Base-by-base conservation (phyloP, 1,139 yeast genomes). In the Candida freyschussii region DNA sequence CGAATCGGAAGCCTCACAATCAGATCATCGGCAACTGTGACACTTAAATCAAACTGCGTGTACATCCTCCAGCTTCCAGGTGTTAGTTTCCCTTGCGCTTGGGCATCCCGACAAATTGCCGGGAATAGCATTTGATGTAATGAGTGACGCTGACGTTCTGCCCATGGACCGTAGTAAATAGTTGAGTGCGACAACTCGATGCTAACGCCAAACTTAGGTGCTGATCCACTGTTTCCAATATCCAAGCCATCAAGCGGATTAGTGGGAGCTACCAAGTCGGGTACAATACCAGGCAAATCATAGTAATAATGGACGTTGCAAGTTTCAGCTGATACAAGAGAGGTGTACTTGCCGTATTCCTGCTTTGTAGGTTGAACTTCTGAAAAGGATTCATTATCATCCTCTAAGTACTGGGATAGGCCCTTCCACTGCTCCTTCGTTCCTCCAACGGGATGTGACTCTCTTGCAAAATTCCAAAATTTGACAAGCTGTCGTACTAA, bases 151-250 rank as follows among this genome's bases (percentile, higher is more conserved):
- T 91, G 95, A 27, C 89, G 73, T 40, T 89, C 95, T 0, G 96
- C 83, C 96, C 97, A 89, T 0, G 98, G 95, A 0, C 98, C 98
- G 51, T 85, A 89, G 45, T 81, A 81, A 1, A 86, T 62, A 0
- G 85, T 78, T 0, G 89, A 78, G 40, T 72, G 69, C 1, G 72
- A 67, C 5, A 86, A 48, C 13, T 65, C 67, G 13, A 87, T 36
- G 36, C 81, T 81, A 6, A 79, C 50, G 0, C 89, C 91, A 53
- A 72, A 73, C 37, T 70, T 73, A 0, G 96, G 96, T 0, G 76
- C 58, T 3, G 69, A 55, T 9, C 69, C 74, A 26, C 71, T 63
- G 40, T 74, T 73, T 4, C 78, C 80, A 21, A 75, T 59, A 44
- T 73, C 78, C 4, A 73, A 62, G 0, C 68, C 72, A 36, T 60